Base-by-base conservation (phyloP, 2,329 filamentous ascomycete species). In the Colletotrichum chlorophyti region DNA sequence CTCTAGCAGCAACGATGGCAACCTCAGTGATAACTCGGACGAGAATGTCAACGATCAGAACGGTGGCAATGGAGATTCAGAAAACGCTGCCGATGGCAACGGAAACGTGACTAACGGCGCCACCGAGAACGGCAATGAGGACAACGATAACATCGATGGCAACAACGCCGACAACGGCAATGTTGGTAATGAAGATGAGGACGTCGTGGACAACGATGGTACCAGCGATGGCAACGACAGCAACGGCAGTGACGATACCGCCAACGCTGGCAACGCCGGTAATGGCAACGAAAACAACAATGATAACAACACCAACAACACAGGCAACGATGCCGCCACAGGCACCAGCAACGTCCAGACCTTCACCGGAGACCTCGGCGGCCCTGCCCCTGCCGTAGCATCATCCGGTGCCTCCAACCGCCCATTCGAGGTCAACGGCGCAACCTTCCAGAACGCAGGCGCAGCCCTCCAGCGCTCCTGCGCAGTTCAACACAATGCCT, bases 391-490 rank as follows among this genome's bases (percentile, higher is more conserved):
- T 2, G 66, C 79, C 5, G 77, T 82, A 19, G 62, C 71, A 64
- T 73, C 70, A 58, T 72, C 72, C 2, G 67, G 69, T 3, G 21
- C 57, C 26, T 35, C 59, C 10, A 66, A 72, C 52, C 74, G 75
- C 24, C 79, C 79, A 42, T 83, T 82, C 68, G 72, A 69, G 45
- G 85, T 85, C 63, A 85, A 81, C 55, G 80, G 77, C n/a, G 78
- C 79, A 42, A 83, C 78, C 59, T 88, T 87, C 70, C 73, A 79
- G 3, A 77, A 77, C 65, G 64, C 68, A 6, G 76, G 72, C 50
- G 79, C 77, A n/a, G 79, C 79, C 10, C 66, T 79, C 55, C 72
- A 76, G 68, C 78, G 79, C 29, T 79, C 78, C 12, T 82, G 79
- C 67, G 75, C 78, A 50, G 73, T 81, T 23, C 79, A 82, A 70